Base-by-base conservation (phyloP, 2,329 filamentous ascomycete species). In the Trichocomaceae sp. region DNA sequence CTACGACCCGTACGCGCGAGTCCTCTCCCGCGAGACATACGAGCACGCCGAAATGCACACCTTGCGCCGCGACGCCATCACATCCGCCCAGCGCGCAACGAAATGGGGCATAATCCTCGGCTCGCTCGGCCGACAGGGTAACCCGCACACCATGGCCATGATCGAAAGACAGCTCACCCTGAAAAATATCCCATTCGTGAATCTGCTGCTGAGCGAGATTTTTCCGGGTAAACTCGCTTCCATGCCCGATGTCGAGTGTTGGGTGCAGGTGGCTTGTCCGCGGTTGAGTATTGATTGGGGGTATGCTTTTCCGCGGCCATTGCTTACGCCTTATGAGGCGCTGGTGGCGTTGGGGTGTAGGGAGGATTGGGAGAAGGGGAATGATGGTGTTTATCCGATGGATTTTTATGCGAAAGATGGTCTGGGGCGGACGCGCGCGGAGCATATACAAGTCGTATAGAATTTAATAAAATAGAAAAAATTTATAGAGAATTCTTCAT, bases 261-360 rank as follows among this genome's bases (percentile, higher is more conserved):
- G 93, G 93, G 92, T 99, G 39, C 93, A 99, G 73, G 90, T 99
- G 50, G 93, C 93, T 5, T 99, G 93, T 72, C 93, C 93, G n/a
- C 78, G 93, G 49, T 68, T 99, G 68, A 97, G 92, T 70, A 99
- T 99, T 62, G 93, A 99, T 73, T 99, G 93, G 93, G 93, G 93
- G 0, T 97, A 97, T 74, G 93, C 93, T 0, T 99, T 99, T 67
- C 83, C 90, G 1, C 76, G 88, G 47, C 93, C 93, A 47, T 70
- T 99, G 56, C 72, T 99, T 66, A 97, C 92, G 51, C 92, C 93
- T 1, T 96, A 99, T 63, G 93, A 99, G 75, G 93, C 93, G 6
- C 79, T 97, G 57, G 85, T 99, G 33, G 88, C 90, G n/a, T 73
- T 99, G 47, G 90, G 87, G 2, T 84, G 84, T 58, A 83, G 81